A percentile compares a stretch with the other conserved stretches of the same genome.
phyloP scores from a whole-genome alignment of 2,329 filamentous ascomycete genomes.

The Rhinocladiella similis region DNA sequence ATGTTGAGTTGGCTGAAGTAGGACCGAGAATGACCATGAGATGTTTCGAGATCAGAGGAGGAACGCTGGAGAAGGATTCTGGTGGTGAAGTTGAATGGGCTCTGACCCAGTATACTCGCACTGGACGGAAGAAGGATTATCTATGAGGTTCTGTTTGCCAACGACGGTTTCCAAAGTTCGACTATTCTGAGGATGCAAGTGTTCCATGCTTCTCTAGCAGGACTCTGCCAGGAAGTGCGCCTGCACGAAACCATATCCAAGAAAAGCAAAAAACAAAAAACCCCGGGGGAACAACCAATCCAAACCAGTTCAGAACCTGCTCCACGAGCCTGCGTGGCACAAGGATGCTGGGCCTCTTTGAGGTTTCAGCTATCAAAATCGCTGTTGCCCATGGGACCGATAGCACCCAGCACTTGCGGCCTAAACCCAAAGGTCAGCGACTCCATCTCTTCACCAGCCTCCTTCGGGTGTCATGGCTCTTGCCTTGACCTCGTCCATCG shows the following conservation, averaged over 20 bases:
- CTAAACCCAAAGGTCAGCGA: neutral
- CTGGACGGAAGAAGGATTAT: constrained; percentile 93
- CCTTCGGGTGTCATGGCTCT: constrained; percentile 23
- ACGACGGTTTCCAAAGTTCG: too few species aligned
- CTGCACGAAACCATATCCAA: neutral
- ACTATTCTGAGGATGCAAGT: too few species aligned
- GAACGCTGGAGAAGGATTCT: constrained; percentile 84
- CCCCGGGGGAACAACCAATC: too few species aligned
- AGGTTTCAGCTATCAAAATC: too few species aligned
- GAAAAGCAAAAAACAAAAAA: too few species aligned
- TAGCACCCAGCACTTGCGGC: neutral
- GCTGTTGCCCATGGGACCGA: too few species aligned
- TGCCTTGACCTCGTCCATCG: constrained; percentile 35
- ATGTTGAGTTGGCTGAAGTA: constrained; percentile 84
- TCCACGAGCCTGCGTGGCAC: neutral
- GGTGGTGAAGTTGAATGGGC: constrained; percentile 94
- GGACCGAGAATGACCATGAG: constrained; percentile 97
- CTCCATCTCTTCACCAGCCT: constrained; percentile 13
- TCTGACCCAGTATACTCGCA: constrained; percentile 91
- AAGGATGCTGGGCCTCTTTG: too few species aligned
- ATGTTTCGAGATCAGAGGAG: constrained; percentile 86
- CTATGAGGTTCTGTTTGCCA: constrained; percentile 51
- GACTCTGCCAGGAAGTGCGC: neutral
- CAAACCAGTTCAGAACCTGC: neutral
- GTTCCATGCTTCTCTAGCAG: neutral